Base-by-base conservation (phyloP, 805 yeast genomes). In the Candida caryicola region DNA sequence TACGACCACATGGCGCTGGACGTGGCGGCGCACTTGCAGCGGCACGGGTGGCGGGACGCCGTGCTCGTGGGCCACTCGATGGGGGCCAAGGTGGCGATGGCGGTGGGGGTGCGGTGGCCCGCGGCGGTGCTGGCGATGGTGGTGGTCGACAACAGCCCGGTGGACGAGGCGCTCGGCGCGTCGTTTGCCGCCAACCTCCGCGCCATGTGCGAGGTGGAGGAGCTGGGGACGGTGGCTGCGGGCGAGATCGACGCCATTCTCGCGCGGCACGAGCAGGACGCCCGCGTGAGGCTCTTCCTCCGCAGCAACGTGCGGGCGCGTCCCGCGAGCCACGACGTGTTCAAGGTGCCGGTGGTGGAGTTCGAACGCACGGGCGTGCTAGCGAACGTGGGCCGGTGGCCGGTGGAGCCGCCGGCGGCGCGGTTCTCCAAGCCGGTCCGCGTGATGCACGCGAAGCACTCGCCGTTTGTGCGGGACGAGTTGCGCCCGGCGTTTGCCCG, bases 81-180 rank as follows among this genome's bases (percentile, higher is more conserved):
- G 76, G 85, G 85, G 1, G 83, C 81, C 3, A 78, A 77, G 49
- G 69, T 74, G 1, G 76, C 76, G 0, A 69, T 79, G 72, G 39
- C 69, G 33, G 64, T 67, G 1, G 57, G 75, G 0, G 50, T 79
- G 23, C 49, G 53, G 40, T 44, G 60, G 31, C 77, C 77, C 1
- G 66, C 62, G 3, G 39, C 59, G 23, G 60, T 75, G 1, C 50
- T 60, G 4, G 67, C 63, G 39, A 47, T 77, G 23, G 60, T 77
- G 0, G 70, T 77, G 3, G 62, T 78, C 3, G 81, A 74, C 41
- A 75, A 74, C 49, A 57, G 73, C 5, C 81, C 81, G 6, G 59
- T 46, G 4, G 54, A 54, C 34, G 60, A 62, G 17, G 53, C 59
- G 12, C 57, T 74, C 18, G 71, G 60, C 29, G 31, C 44, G 8